Evolutionary conservation across 192 early-diverging fungal species (phyloP), one percentile per base, ranked within the genome.

Genomic region (Phlyctochytrium arcticum): DNA sequence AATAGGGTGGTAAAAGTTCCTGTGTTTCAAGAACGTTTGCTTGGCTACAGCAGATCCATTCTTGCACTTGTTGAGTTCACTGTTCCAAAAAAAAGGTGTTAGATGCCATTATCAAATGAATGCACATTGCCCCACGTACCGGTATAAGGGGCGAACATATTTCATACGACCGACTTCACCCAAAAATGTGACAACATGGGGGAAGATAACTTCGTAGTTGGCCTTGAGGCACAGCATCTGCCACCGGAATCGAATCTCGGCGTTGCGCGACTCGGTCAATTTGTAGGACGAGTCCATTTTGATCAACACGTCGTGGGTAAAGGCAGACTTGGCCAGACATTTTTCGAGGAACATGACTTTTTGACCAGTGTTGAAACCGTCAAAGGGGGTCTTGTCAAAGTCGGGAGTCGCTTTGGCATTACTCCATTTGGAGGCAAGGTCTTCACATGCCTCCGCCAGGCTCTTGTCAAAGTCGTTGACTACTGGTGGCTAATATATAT

Each of bases 121-220:
- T n/a, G n/a, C n/a, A n/a, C n/a, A n/a, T 33, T 64, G 36, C 55
- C 33, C 32, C 10, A 53, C 23, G 31, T 36, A 36, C 58, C 76
- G 36, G 67, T 90, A 95, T 21, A 98, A 75, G 29, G 93, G 92
- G 12, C 92, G 75, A 4, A 89, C 87, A 71, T 85, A 95, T 78
- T 96, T 96, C 95, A 98, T 96, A 48, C 95, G 79, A 2, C 96
- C 96, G 67, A 94, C 90, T 39, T 83, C 79, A n/a, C 84, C 84
- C 2, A 96, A 67, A 76, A 99, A 95, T 6, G 72, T 77, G 7
- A 86, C 84, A 4, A 95, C 94, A 1, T 85, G 71, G 27, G 83
- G 83, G 51, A 87, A 88, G 36, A 95, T 85, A 30, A 76, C 75
- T 72, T 89, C 86, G 71, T 93, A 89, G 42, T 80, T 77, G 33